Evolutionary conservation across 1,284 basidiomycete species (phyloP).

Genomic region (Papiliotrema laurentii): DNA sequence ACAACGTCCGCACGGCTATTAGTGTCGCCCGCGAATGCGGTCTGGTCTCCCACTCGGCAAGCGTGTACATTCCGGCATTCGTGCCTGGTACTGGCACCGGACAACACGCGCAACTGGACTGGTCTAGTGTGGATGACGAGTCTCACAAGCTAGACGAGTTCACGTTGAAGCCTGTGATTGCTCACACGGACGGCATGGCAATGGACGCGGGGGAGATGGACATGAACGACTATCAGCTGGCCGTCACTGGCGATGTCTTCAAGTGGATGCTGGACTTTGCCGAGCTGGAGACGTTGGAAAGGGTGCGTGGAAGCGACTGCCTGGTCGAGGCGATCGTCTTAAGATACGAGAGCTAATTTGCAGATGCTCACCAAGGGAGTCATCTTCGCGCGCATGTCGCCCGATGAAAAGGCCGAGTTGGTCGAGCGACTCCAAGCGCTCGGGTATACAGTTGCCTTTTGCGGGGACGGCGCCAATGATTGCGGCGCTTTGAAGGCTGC

Average conservation of each 20-base stretch:
- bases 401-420: slow-evolving; percentile 98
- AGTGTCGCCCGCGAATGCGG: slow-evolving; percentile 94
- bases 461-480: slow-evolving; percentile 98
- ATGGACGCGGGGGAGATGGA: slow-evolving; percentile 68
- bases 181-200: slow-evolving; percentile 54
- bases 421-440: slow-evolving; percentile 89
- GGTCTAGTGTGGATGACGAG: slow-evolving; percentile 89
- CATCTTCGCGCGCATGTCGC: slow-evolving; percentile 98
- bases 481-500: slow-evolving; percentile 98
- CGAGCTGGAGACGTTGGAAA: slow-evolving; percentile 84
- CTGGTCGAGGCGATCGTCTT: background rate
- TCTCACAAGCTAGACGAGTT: slow-evolving; percentile 81
- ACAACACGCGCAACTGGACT: slow-evolving; percentile 68
- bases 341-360: background rate
- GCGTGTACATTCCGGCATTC: slow-evolving; percentile 88
- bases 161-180: slow-evolving; percentile 70
- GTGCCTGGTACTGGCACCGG: slow-evolving; percentile 69
- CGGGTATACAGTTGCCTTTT: slow-evolving; percentile 96
- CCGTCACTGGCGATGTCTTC: slow-evolving; percentile 95
- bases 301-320: slow-evolving; percentile 65
- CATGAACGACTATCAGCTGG: slow-evolving; percentile 75
- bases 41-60: slow-evolving; percentile 79
- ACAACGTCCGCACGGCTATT: slow-evolving; percentile 94
- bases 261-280: slow-evolving; percentile 98
- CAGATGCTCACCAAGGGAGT: slow-evolving; percentile 98